These are phyloP conservation scores for Apiospora hydei DNA, from an alignment of 2,329 filamentous ascomycete genomes.

Conservation along the genomic window DNA sequence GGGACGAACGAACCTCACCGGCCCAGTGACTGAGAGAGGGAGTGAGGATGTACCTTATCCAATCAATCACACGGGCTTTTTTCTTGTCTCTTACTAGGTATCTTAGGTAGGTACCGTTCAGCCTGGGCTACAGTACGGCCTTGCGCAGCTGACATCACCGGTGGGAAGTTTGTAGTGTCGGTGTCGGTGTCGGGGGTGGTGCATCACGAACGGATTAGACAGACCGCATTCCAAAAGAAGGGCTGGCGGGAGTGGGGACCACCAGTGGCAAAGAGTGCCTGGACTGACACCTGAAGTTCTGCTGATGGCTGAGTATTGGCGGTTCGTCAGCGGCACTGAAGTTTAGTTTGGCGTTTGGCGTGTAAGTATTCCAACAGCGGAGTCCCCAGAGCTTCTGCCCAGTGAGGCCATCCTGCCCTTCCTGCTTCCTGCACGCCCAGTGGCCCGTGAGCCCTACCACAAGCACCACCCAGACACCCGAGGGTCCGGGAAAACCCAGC, in stretches of 20 bases:
- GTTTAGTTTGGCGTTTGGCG: background rate
- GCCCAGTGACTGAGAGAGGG: background rate
- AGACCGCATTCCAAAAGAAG: conserved; percentile 3
- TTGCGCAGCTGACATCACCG: conserved; percentile 16
- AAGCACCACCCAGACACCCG: background rate
- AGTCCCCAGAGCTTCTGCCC: background rate
- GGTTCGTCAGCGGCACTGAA: conserved; percentile 17
- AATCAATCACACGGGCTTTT: conserved; percentile 12
- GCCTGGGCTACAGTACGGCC: background rate
- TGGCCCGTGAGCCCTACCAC: background rate
- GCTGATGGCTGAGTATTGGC: background rate
- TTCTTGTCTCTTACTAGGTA: no score
- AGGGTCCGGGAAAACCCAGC: conserved; percentile 5
- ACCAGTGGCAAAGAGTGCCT: conserved; percentile 8
- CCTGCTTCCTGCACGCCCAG: conserved; percentile 5
- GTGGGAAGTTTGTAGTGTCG: background rate
- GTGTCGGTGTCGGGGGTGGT: background rate
- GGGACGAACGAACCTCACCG: background rate
- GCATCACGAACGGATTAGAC: background rate
- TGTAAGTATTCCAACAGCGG: background rate
- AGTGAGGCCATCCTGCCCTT: background rate
- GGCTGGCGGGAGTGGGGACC: background rate
- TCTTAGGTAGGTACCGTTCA: background rate
- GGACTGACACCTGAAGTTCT: conserved; percentile 8
- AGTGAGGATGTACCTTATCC: background rate